Percentiles rank a stretch among this genome's conserved stretches.
Conservation (phyloP, 2,329 filamentous ascomycete species). For the Apiospora malaysiana region DNA sequence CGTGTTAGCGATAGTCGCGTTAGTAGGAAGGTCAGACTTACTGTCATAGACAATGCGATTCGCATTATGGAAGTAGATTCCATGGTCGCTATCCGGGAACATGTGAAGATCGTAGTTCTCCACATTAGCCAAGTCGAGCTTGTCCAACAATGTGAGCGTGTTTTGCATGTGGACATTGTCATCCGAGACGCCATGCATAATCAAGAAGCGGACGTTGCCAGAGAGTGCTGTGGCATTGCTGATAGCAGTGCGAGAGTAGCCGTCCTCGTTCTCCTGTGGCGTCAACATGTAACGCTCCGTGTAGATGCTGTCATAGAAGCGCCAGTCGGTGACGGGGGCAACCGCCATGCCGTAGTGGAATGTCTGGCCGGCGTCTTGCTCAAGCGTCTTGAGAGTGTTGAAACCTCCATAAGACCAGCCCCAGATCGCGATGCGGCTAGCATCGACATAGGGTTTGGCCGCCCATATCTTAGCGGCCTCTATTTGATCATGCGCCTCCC, state of each 20-base stretch:
- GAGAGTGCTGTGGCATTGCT: conserved; percentile 75
- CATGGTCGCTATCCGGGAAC: conserved; percentile 95
- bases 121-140: conserved; percentile 78
- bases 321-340: conserved; percentile 97
- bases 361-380: conserved; percentile 85
- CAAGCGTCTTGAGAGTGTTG: conserved; percentile 91
- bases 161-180: conserved; percentile 99
- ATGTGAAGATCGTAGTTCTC: conserved; percentile 97
- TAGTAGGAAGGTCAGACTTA: conserved; percentile 56
- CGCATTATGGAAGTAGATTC: conserved; percentile 93
- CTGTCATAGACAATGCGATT: conserved; percentile 92
- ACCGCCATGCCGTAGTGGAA: conserved; percentile 99
- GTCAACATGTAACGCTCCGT: conserved; percentile 98
- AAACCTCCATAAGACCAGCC: conserved; percentile 98
- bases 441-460: conserved; percentile 81
- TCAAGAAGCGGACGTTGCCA: conserved; percentile 82
- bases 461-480: conserved; percentile 86
- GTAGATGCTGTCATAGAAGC: conserved; percentile 93
- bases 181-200: conserved; percentile 97
- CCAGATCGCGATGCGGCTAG: conserved; percentile 87
- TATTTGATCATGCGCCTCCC: conserved; percentile 90
- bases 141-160: conserved; percentile 84
- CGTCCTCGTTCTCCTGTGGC: conserved; percentile 78
- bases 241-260: conserved; percentile 79
- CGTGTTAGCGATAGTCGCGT: conserved; percentile 39